Base-by-base conservation (phyloP, 257 asterid genomes). In the Solanum corneliomulleri region DNA sequence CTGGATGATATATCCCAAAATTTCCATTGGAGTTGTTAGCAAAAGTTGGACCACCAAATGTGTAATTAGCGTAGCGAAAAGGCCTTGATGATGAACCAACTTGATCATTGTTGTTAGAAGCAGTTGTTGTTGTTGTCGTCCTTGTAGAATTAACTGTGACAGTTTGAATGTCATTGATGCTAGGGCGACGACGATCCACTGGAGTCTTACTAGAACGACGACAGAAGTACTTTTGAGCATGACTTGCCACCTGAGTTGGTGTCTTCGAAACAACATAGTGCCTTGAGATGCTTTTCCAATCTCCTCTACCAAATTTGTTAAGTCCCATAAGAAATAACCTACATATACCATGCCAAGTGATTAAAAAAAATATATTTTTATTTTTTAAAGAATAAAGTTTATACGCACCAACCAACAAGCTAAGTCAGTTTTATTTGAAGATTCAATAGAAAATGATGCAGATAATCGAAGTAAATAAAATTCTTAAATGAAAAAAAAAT, bases 251-350 rank as follows among this genome's bases (percentile, higher is more conserved):
- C 35, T 93, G 96, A 0, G 91, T 91, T 1, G 96, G 92, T 49
- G 92, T 92, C 71, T 90, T 91, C 23, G 88, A 86, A 15, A 60
- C 13, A 8, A 92, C 94, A 35, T 87, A 91, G 90, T 90, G 69
- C 87, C 93, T 90, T 2, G 96, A 91, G 70, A 93, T 93, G 91
- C 93, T 91, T 15, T 91, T 86, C 95, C 96, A 92, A 56, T 93
- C 92, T 0, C 95, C 96, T 86, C 88, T 93, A 2, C 93, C 95
- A 10, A 75, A 93, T 39, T 44, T 89, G 89, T 91, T 88, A 18
- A 91, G 88, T 74, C 96, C 96, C 89, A 90, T 89, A 5, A 93
- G 87, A 39, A 93, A 93, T 85, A 88, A 13, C 90, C 95, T 93
- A 82, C 5, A 71, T 33, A 18, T 18, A 35, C 2, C 80, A 35